Base-by-base conservation (phyloP, 108 stramenopile genomes). In the Mayamaea pseudoterrestris region DNA sequence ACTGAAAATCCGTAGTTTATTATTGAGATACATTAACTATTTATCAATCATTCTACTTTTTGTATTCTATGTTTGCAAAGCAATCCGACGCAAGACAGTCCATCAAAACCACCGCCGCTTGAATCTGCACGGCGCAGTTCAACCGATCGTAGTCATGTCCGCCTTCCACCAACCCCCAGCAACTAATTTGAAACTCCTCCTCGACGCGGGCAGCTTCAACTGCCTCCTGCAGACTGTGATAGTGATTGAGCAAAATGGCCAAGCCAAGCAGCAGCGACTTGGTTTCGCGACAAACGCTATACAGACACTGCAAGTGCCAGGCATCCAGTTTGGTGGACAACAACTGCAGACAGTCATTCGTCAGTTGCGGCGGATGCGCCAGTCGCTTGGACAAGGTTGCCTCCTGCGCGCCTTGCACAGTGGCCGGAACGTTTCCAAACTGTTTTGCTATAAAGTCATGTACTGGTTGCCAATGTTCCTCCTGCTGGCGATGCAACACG, bases 81-180 rank as follows among this genome's bases (percentile, higher is more conserved):
- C 42, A 22, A 21, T 55, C 43, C 27, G 20, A 1, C 5, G 54
- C 42, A 16, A 55, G 24, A 18, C 25, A 44, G 12, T 44, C 29
- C 7, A 27, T 22, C 48, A 92, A 53, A 39, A 85, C 55, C n/a
- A 58, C 49, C 16, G 85, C 80, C 7, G 91, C 67, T 44, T 72
- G 63, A 41, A 93, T 59, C 31, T 89, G 80, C 22, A 93, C 77
- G 18, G 80, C 73, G 36, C 66, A 67, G 57, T 93, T 93, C 45
- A 93, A 56, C 28, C 80, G 47, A 78, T 93, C 92, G 51, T 89
- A 87, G 62, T 93, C 98, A 67, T 99, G 98, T 16, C 86, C 90
- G 4, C 96, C 98, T 55, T 99, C 98, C 23, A 99, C 96, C 39
- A 99, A 59, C 8, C 98, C 98, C 96, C 96, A 97, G 32, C 57